phyloP scores from a whole-genome alignment of 2,329 filamentous ascomycete genomes.

The Nothopassalora personata region DNA sequence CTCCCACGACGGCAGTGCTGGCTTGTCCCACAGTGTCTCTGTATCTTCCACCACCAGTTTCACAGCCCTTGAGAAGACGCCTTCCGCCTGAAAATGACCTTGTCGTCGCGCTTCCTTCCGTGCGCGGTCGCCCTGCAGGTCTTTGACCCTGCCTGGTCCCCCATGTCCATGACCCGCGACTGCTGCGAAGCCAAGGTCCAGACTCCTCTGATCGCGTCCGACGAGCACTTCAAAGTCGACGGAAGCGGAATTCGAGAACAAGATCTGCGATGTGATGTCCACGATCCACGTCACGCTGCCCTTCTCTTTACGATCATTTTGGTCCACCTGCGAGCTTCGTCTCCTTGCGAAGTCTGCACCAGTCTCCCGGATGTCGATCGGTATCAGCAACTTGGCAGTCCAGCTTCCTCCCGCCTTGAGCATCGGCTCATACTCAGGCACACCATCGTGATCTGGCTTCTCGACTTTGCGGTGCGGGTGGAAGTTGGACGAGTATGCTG shows the following conservation, averaged over 20 bases:
- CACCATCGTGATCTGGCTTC: conserved; percentile 52
- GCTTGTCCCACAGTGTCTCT: conserved; percentile 85
- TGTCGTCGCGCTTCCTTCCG: conserved; percentile 54
- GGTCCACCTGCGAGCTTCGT: conserved; percentile 35
- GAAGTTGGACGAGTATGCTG: conserved; percentile 78
- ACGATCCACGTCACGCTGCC: conserved; percentile 77
- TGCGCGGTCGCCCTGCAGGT: conserved; percentile 54
- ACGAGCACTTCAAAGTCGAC: conserved; percentile 85
- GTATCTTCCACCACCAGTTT: conserved; percentile 81
- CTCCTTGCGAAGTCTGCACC: conserved; percentile 41
- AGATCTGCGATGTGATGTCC: conserved; percentile 84
- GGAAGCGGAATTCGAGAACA: conserved; percentile 83
- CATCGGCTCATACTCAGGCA: conserved; percentile 91
- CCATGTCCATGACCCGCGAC: conserved; percentile 50
- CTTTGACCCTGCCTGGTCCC: conserved; percentile 64
- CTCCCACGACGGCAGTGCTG: conserved; percentile 64
- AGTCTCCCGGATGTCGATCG: conserved; percentile 66
- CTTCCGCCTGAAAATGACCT: conserved; percentile 62
- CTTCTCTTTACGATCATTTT: conserved; percentile 36
- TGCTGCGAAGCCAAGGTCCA: conserved; percentile 60
- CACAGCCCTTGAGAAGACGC: conserved; percentile 79
- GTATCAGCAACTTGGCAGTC: conserved; percentile 73
- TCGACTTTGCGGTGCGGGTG: conserved; percentile 75
- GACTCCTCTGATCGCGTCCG: conserved; percentile 76
- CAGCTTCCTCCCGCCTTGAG: conserved; percentile 89